Evolutionary conservation across 257 asterid species (phyloP).

Genomic region (Sherardia arvensis): DNA sequence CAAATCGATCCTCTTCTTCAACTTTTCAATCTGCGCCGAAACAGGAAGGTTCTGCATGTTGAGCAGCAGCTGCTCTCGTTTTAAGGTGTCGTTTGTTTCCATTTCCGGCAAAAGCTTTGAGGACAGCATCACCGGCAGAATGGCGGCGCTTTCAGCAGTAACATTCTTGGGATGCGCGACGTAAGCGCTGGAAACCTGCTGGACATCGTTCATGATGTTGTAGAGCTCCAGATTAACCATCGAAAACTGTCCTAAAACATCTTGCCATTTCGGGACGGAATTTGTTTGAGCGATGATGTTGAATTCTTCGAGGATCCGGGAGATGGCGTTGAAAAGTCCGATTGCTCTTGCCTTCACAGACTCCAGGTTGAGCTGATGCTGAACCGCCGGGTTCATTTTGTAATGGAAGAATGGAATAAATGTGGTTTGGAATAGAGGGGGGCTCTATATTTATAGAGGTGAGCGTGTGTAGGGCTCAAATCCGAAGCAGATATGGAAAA

Average conservation of each 20-base stretch:
- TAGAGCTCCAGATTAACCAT: conserved; percentile 95
- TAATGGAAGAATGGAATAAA: no score
- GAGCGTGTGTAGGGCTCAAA: no score
- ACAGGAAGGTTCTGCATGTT: conserved; percentile 78
- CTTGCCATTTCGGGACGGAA: conserved; percentile 88
- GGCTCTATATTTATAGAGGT: no score
- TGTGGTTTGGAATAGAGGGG: no score
- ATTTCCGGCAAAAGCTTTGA: conserved; percentile 93
- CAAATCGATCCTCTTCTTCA: conserved; percentile 86
- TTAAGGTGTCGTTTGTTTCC: conserved; percentile 80
- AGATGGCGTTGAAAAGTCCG: conserved; percentile 80
- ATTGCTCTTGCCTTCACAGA: conserved; percentile 92
- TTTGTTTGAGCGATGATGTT: conserved; percentile 63
- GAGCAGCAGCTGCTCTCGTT: conserved; percentile 77
- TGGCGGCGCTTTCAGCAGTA: conserved; percentile 83
- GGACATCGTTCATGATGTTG: conserved; percentile 82
- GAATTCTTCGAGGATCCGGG: conserved; percentile 88
- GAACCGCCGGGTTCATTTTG: conserved; percentile 79
- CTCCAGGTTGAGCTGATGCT: conserved; percentile 90
- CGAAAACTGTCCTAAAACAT: conserved; percentile 77
- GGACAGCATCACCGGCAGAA: conserved; percentile 95
- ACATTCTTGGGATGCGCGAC: conserved; percentile 93
- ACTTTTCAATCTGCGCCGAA: conserved; percentile 68
- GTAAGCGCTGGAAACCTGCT: conserved; percentile 90
- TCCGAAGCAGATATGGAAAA: no score